phyloP scores from a whole-genome alignment of 1,284 basidiomycete species.

The Ustilago bromivora region DNA sequence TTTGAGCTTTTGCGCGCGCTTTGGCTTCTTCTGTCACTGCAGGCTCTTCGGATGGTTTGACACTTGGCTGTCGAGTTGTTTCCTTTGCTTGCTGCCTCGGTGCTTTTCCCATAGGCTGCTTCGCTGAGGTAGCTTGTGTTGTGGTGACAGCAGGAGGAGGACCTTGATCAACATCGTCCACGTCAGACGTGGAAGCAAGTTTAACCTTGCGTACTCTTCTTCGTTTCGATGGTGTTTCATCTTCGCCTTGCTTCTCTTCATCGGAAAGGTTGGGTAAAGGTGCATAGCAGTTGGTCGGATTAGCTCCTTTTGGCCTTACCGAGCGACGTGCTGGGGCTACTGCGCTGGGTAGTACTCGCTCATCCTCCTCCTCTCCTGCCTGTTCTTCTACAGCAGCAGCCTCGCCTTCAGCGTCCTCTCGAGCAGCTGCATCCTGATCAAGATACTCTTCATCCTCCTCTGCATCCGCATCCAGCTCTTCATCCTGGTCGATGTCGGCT shows the following conservation, averaged over 20 bases:
- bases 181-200: slow-evolving; percentile 21
- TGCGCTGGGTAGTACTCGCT: background rate
- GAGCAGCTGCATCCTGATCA: slow-evolving; percentile 15
- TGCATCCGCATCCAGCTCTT: slow-evolving; percentile 34
- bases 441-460: slow-evolving; percentile 32
- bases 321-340: slow-evolving; percentile 18
- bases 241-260: slow-evolving; percentile 30
- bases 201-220: slow-evolving; percentile 9
- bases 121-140: background rate
- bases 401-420: slow-evolving; percentile 6
- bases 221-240: slow-evolving; percentile 30
- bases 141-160: background rate
- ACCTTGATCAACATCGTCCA: slow-evolving; percentile 12
- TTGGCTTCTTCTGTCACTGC: slow-evolving; percentile 41
- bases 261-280: slow-evolving; percentile 25
- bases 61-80: background rate
- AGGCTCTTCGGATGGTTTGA: slow-evolving; percentile 16
- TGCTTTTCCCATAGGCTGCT: slow-evolving; percentile 2
- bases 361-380: background rate
- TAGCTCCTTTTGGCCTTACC: slow-evolving; percentile 20
- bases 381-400: background rate
- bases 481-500: slow-evolving; percentile 19
- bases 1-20: slow-evolving; percentile 25
- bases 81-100: slow-evolving; percentile 7
- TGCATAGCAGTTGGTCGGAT: slow-evolving; percentile 18